Conservation (phyloP, 257 asterid species). For the Penstemon eatonii region DNA sequence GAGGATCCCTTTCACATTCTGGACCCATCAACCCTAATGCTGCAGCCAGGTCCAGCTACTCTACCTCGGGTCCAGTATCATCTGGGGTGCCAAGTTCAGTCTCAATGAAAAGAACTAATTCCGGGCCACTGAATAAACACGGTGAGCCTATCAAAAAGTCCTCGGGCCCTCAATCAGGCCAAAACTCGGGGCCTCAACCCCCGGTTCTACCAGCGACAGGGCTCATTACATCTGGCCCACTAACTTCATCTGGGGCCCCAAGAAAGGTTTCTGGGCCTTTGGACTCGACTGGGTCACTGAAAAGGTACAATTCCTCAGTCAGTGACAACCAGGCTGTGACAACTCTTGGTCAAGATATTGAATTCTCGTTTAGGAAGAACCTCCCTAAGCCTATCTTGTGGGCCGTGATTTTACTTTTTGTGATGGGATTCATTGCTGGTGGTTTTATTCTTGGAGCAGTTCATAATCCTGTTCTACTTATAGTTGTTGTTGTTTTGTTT, state of each 20-base stretch:
- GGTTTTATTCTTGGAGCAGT: conserved; percentile 82
- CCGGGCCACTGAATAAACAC: conserved; percentile 83
- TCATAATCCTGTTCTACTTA: conserved; percentile 65
- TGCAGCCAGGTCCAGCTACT: conserved; percentile 26
- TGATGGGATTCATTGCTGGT: conserved; percentile 92
- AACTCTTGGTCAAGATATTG: conserved; percentile 58
- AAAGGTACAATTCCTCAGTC: conserved; percentile 36
- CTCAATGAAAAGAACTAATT: conserved; percentile 64
- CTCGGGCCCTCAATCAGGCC: conserved; percentile 93
- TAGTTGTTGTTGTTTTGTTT: conserved; percentile 55
- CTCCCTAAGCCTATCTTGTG: conserved; percentile 65
- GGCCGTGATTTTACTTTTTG: conserved; percentile 73
- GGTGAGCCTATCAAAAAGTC: conserved; percentile 86
- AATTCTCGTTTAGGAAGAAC: conserved; percentile 65
- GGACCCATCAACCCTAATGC: conserved; percentile 22
- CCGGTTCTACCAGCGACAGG: conserved; percentile 84
- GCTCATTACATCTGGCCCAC: conserved; percentile 90
- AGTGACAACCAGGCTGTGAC: conserved; percentile 79
- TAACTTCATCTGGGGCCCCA: conserved; percentile 77
- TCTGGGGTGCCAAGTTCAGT: conserved; percentile 36
- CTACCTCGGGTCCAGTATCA: conserved; percentile 26
- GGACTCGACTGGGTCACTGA: conserved; percentile 62
- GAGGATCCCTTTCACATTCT: conserved; percentile 41
- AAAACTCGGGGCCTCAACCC: conserved; percentile 79
- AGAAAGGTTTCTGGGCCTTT: conserved; percentile 77